Evolutionary conservation across 208 protist genomes (phyloP), one percentile per base, ranked within the genome.

Genomic region (Crithidia acanthocephali): DNA sequence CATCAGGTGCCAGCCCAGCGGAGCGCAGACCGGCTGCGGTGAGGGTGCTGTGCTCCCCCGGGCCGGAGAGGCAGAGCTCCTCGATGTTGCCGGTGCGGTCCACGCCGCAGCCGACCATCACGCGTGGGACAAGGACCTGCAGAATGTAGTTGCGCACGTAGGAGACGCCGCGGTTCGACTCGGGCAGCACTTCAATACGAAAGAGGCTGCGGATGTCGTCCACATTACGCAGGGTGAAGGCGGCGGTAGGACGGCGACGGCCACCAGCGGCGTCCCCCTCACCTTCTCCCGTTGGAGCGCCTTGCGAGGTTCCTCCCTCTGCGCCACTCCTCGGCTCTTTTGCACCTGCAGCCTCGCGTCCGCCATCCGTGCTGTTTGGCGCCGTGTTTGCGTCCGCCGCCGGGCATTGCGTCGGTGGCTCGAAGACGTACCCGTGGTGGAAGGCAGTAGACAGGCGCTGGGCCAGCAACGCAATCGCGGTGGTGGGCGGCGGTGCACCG

Each of bases 61-160:
- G 58, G 10, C 67, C 62, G 40, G 56, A 76, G 15, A 77, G 53
- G n/a, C 62, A 73, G 23, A 83, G 65, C 70, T 80, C 81, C 51
- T 86, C 76, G 33, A 86, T 20, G 32, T 84, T 63, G 30, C 81
- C 81, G 2, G 72, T 67, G 15, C 72, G 66, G 55, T 89, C 84
- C 11, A 87, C 55, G 0, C 75, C 79, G 51, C 73, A 68, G 6
- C 23, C 74, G 20, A 80, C 62, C 77, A 95, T 87, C 18, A 68
- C 30, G 16, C 59, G 72, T 1, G 91, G 87, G 5, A 83, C 93
- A 15, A 97, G 80, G 45, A 88, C 80, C 42, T 81, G 83, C 13
- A 97, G 75, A 57, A 97, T 95, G 74, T 92, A 86, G 77, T 97
- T 95, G 13, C 93, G 84, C 44, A 87, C 88, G 75, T 94, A 97